A percentile compares a stretch with the other conserved stretches of the same genome.
Conservation (phyloP, 495 filamentous ascomycete genomes). For the Pyrenula aspistea region DNA sequence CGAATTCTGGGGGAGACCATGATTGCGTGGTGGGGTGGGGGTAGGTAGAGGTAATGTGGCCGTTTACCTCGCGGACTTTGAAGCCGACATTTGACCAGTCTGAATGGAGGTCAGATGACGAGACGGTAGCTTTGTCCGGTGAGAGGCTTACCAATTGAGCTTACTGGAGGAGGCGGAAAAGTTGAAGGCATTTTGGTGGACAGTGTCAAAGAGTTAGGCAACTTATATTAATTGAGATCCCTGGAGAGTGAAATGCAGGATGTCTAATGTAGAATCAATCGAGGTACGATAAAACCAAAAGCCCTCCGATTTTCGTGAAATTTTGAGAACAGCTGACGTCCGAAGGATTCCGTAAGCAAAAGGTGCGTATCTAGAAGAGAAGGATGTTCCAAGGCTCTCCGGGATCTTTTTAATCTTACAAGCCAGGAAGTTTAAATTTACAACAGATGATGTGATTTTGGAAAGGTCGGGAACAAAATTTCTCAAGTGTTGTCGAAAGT, state of each 20-base stretch:
- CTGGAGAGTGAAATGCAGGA: neutral
- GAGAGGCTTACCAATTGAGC: conserved; percentile 49
- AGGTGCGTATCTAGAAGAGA: too few species aligned
- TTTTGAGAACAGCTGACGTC: neutral
- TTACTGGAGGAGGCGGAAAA: conserved; percentile 75
- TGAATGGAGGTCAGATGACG: conserved; percentile 7
- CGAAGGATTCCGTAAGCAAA: too few species aligned
- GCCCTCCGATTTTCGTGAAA: neutral
- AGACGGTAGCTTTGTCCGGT: neutral
- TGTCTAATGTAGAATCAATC: neutral
- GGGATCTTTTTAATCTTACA: too few species aligned
- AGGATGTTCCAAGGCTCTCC: too few species aligned
- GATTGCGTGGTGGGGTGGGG: conserved; percentile 42
- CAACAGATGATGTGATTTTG: too few species aligned
- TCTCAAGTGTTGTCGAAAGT: too few species aligned
- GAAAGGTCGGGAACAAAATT: too few species aligned
- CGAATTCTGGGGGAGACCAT: conserved; percentile 64
- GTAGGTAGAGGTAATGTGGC: conserved; percentile 60
- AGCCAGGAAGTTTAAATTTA: too few species aligned
- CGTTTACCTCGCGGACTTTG: conserved; percentile 58
- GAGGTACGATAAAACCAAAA: neutral
- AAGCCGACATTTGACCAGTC: conserved; percentile 92
- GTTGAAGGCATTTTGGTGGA: conserved; percentile 8
- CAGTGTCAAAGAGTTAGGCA: neutral
- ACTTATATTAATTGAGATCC: too few species aligned